Evolutionary conservation across 495 filamentous ascomycete species (phyloP), one percentile per base, ranked within the genome.

Genomic region (Daldinia childiae): DNA sequence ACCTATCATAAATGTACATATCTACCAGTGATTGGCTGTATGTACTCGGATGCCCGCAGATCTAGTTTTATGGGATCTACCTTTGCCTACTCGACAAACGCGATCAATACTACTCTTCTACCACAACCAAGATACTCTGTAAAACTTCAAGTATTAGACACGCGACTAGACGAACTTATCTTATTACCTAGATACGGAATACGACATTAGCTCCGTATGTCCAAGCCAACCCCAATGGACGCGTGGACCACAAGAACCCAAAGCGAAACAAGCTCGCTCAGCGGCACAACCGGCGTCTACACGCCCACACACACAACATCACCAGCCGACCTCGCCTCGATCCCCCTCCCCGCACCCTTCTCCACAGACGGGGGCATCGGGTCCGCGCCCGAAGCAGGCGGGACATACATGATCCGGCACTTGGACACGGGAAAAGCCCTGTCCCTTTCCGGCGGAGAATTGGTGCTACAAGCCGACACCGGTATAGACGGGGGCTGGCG

Each of bases 381-480:
- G 19, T 29, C 48, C n/a, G 45, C 48, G 21, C 61, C 61, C n/a
- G 61, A 63, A 30, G 48, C 45, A 11, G 50, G 34, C 3, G 50
- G 34, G 21, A 54, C 26, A 24, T 63, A 63, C 30, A 63, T 54
- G 50, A 63, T 63, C 45, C 19, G 48, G 7, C 36, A 63, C 48
- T 1, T 55, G 1, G 45, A 63, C 45, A 36, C 32, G 4, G 30
- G 60, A 0, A 17, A 12, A 1, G 48, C 48, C 4, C 4, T 63
- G 27, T 41, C 32, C n/a, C 32, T 63, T 0, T 30, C 8, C n/a
- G 17, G 19, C 12, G 60, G 60, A 2, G 30, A 34, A 4, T 14
- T 63, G 21, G 17, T 43, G 1, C 34, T 63, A 5, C 27, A 9
- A 9, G 0, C 14, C 3, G 32, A 54, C n/a, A 15, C 19, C 19